Evolutionary conservation across 305 asterid genomes (phyloP).

Genomic region (Rubia tinctorum): DNA sequence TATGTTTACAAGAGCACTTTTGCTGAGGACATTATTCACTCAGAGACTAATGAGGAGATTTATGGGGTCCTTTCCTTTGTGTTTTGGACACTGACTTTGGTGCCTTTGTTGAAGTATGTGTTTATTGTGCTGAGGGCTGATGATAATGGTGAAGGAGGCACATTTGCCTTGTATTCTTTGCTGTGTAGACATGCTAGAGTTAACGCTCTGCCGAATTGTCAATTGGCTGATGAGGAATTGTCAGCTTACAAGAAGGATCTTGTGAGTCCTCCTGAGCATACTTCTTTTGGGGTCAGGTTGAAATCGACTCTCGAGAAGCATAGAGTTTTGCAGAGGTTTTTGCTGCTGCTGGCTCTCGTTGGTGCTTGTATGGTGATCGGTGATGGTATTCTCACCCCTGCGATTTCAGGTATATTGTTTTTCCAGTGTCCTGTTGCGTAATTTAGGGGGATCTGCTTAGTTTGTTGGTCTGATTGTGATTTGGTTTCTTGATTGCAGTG

Average conservation of each 20-base stretch:
- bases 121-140: slow-evolving; percentile 88
- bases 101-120: slow-evolving; percentile 80
- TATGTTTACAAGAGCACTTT: slow-evolving; percentile 89
- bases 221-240: slow-evolving; percentile 75
- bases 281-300: slow-evolving; percentile 51
- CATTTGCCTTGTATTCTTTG: slow-evolving; percentile 93
- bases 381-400: slow-evolving; percentile 87
- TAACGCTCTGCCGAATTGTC: slow-evolving; percentile 76
- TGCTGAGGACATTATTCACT: slow-evolving; percentile 77
- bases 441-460: not conserved
- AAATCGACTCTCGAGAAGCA: slow-evolving; percentile 70
- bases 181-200: slow-evolving; percentile 83
- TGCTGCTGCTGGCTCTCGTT: slow-evolving; percentile 73
- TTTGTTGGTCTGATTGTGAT: slow-evolving; percentile 16
- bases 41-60: slow-evolving; percentile 86
- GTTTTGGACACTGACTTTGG: slow-evolving; percentile 82
- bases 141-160: slow-evolving; percentile 99
- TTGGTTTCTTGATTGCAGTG: slow-evolving; percentile 44
- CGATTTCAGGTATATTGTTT: slow-evolving; percentile 58
- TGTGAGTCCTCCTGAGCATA: slow-evolving; percentile 45
- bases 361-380: slow-evolving; percentile 99
- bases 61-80: slow-evolving; percentile 82
- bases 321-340: slow-evolving; percentile 60
- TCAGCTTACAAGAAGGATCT: slow-evolving; percentile 64
- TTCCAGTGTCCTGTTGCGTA: slow-evolving; percentile 4